Evolutionary conservation across 2,329 filamentous ascomycete species (phyloP), one percentile per base, ranked within the genome.

Genomic region (Karstenula rhodostoma): DNA sequence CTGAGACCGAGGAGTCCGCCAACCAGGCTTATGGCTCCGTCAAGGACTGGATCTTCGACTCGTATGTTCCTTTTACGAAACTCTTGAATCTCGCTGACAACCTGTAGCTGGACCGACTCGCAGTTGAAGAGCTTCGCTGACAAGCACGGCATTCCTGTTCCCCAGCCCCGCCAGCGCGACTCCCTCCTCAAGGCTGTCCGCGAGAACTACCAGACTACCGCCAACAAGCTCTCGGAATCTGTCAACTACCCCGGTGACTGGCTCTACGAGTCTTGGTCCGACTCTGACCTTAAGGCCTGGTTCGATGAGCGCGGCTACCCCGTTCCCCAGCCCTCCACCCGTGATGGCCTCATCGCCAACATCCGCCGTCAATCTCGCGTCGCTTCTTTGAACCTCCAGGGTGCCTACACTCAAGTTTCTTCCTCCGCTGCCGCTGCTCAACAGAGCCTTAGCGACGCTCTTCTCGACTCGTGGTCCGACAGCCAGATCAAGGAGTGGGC

Each of bases 101-200:
- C 13, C 47, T n/a, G 9, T 65, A 95, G 92, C 61, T 97, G 94
- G 92, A 89, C 90, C 67, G 94, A 98, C 59, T 97, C 93, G 67
- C 90, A 96, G 77, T 85, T 99, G 68, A 97, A 98, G 85, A 82
- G 91, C 1, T 98, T 98, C 80, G 90, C 93, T 65, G 94, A 98
- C 78, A 90, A 90, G 77, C 87, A 98, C 78, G 86, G 86, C 65
- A 93, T 99, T 71, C 92, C 93, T 59, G 91, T 91, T 67, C 93
- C 94, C 57, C 91, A 96, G 72, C 94, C 94, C 60, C 91, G 91
- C 73, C 90, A 90, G 72, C 91, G 93, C 72, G 94, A 98, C 76
- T 89, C 87, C 27, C 82, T 97, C 48, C 84, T 98, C 67, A 86
- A 90, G 70, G 87, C 92, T 70, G 87, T 89, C 61, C 92, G 94